Percentiles rank a stretch among this genome's conserved stretches.
phyloP scores from a whole-genome alignment of 163 green algal species.

The Volvox carteri region DNA sequence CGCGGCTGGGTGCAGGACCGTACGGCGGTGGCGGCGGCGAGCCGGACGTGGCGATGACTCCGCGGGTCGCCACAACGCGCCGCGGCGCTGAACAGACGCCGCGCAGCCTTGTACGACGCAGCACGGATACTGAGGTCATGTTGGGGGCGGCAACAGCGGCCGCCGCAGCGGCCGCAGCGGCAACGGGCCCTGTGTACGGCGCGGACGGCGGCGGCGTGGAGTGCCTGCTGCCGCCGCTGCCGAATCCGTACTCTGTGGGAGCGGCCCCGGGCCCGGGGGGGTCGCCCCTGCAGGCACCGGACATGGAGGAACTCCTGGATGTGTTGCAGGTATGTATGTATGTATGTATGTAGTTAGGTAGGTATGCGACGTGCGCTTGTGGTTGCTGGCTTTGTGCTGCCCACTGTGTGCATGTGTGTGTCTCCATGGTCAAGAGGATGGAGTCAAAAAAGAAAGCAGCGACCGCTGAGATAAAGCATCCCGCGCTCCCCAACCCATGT shows the following conservation, averaged over 20 bases:
- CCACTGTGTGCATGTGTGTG: too few species aligned
- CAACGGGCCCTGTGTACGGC: neutral
- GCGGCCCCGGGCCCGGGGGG: neutral
- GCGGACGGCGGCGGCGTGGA: neutral
- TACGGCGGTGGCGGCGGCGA: neutral
- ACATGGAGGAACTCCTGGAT: slow-evolving; percentile 56
- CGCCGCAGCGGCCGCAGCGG: neutral
- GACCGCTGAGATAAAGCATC: too few species aligned
- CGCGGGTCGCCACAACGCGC: too few species aligned
- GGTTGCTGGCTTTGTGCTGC: too few species aligned
- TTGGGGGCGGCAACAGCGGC: neutral
- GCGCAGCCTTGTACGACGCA: neutral
- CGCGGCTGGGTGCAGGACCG: neutral
- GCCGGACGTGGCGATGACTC: neutral
- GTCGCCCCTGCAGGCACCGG: neutral
- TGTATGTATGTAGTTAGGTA: too few species aligned
- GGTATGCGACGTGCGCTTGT: neutral
- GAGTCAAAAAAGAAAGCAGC: too few species aligned
- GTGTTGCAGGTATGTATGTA: slow-evolving; percentile 46
- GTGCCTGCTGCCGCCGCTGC: slow-evolving; percentile 48
- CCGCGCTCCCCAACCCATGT: too few species aligned
- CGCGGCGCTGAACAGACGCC: too few species aligned
- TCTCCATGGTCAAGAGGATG: too few species aligned
- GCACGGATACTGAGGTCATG: slow-evolving; percentile 20
- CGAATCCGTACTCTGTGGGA: slow-evolving; percentile 12